Evolutionary conservation across 106 monocot genomes (phyloP).

Genomic region (Acanthochlamys bracteata): DNA sequence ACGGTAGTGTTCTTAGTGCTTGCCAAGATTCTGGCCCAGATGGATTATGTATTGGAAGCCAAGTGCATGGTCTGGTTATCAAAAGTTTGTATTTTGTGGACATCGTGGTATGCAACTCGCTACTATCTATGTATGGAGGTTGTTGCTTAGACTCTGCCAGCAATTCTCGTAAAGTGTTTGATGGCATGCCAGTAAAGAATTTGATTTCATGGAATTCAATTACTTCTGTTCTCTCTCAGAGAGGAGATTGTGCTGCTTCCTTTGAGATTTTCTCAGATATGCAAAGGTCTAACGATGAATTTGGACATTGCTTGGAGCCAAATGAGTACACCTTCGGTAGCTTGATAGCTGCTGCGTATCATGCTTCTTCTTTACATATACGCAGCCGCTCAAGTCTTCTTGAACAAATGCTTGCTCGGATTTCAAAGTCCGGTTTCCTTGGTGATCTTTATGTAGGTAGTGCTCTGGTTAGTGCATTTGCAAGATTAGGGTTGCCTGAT

Average conservation of each 20-base stretch:
- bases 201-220: constrained; percentile 68
- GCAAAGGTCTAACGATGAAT: constrained; percentile 17
- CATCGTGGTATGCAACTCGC: constrained; percentile 47
- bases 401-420: constrained; percentile 41
- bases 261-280: constrained; percentile 51
- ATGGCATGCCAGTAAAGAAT: constrained; percentile 22
- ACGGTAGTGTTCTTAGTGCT: constrained; percentile 42
- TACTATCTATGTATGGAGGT: constrained; percentile 73
- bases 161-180: constrained; percentile 40
- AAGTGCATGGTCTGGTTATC: constrained; percentile 46
- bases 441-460: constrained; percentile 82
- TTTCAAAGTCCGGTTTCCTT: constrained; percentile 45
- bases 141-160: constrained; percentile 23
- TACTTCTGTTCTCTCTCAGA: constrained; percentile 46
- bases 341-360: constrained; percentile 39
- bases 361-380: not conserved
- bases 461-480: constrained; percentile 75
- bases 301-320: constrained; percentile 18
- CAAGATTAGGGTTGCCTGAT: constrained; percentile 45
- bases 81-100: constrained; percentile 35
- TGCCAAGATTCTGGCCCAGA: constrained; percentile 42
- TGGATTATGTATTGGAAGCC: constrained; percentile 20
- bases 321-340: constrained; percentile 71
- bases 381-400: constrained; percentile 14
- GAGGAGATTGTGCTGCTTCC: constrained; percentile 33